Conservation (phyloP, 2,329 filamentous ascomycete species). For the Colletotrichum tofieldiae region DNA sequence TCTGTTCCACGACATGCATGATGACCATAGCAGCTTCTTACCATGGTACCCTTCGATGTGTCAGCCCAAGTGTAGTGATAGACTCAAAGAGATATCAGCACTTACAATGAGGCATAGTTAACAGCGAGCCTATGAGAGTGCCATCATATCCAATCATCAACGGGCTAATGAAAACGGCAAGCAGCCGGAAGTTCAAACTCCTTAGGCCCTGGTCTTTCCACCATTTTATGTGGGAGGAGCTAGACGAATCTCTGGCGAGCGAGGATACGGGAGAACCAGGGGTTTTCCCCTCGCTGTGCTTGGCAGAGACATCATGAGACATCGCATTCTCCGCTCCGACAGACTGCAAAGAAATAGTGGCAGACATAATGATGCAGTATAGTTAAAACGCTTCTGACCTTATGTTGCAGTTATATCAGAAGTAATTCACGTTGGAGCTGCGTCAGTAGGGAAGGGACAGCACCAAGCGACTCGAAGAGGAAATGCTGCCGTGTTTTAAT, state of each 20-base stretch:
- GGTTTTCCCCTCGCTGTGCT: neutral
- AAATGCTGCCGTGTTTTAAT: too few relatives aligned
- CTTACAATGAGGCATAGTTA: slow-evolving; percentile 25
- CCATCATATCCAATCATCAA: slow-evolving; percentile 33
- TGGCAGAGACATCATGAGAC: neutral
- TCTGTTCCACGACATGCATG: neutral
- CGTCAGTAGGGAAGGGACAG: too few relatives aligned
- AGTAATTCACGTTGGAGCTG: too few relatives aligned
- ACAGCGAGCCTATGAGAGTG: slow-evolving; percentile 8
- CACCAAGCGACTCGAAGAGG: too few relatives aligned
- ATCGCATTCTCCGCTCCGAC: neutral
- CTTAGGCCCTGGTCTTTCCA: slow-evolving; percentile 17
- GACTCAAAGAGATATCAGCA: neutral
- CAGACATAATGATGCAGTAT: too few relatives aligned
- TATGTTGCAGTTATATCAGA: too few relatives aligned
- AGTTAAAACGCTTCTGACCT: too few relatives aligned
- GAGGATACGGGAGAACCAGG: neutral
- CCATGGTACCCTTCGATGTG: neutral
- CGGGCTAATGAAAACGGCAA: slow-evolving; percentile 24
- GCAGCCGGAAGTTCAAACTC: slow-evolving; percentile 16
- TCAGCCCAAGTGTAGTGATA: neutral
- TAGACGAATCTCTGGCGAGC: neutral
- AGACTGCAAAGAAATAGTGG: too few relatives aligned
- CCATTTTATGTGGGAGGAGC: neutral
- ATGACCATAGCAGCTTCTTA: neutral